Conservation (phyloP, 805 yeast species). For the Candida gorgasii region DNA sequence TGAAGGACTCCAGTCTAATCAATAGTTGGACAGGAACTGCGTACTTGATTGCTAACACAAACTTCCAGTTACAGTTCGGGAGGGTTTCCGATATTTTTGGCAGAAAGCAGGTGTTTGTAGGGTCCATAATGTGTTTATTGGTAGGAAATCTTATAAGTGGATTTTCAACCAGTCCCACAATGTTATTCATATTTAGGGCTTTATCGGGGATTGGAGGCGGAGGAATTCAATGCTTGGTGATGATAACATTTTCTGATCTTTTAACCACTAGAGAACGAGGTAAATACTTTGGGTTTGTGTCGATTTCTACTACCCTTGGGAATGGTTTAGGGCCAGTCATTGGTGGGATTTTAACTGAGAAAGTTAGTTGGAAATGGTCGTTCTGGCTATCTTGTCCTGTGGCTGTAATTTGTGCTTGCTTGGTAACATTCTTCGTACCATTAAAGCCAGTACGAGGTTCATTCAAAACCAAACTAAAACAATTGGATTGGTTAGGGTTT, state of each 20-base stretch:
- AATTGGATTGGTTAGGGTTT: conserved; percentile 57
- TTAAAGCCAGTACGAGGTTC: conserved; percentile 24
- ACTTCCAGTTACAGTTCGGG: conserved; percentile 75
- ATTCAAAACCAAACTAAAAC: conserved; percentile 38
- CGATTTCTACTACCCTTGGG: conserved; percentile 49
- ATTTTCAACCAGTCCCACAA: conserved; percentile 41
- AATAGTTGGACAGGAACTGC: conserved; percentile 71
- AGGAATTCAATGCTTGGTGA: conserved; percentile 52
- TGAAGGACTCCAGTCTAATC: conserved; percentile 44
- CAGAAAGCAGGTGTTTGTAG: conserved; percentile 45
- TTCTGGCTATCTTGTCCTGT: conserved; percentile 15
- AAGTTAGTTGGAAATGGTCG: conserved; percentile 14
- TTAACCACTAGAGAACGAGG: conserved; percentile 56
- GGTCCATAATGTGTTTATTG: conserved; percentile 47
- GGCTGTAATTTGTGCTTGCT: conserved; percentile 6
- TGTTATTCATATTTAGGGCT: conserved; percentile 51
- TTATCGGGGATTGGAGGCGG: conserved; percentile 65
- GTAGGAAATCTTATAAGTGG: conserved; percentile 47
- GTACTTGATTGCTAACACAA: conserved; percentile 65
- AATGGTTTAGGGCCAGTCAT: conserved; percentile 54
- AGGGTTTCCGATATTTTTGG: conserved; percentile 68
- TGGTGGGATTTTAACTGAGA: conserved; percentile 13
- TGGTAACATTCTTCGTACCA: conserved; percentile 14
- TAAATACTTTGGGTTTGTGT: conserved; percentile 54
- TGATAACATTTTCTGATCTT: conserved; percentile 56